phyloP scores from a whole-genome alignment of 2,329 filamentous ascomycete species.

The Thelonectria discophora region DNA sequence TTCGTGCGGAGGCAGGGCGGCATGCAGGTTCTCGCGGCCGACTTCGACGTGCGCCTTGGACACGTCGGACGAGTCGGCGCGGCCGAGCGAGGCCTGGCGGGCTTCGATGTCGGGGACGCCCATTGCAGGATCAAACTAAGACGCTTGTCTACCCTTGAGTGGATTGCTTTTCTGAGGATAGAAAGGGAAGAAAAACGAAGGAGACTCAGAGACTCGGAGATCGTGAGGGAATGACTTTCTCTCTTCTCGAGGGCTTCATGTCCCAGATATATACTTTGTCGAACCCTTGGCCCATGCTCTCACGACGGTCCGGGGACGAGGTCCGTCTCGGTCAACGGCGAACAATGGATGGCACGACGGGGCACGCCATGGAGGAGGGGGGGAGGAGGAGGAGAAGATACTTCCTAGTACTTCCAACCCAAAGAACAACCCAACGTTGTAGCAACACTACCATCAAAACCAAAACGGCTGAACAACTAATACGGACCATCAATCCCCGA shows the following conservation, averaged over 20 bases:
- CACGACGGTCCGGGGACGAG: conserved; percentile 31
- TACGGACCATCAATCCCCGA: not conserved
- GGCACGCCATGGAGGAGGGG: conserved; percentile 39
- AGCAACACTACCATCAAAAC: not conserved
- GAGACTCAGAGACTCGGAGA: not conserved
- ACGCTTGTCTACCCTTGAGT: not conserved
- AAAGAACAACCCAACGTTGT: conserved; percentile 10
- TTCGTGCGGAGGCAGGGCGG: conserved; percentile 41
- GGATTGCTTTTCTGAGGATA: not conserved
- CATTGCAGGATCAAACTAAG: conserved; percentile 20
- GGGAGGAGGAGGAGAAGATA: conserved; percentile 25
- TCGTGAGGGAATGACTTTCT: conserved; percentile 14
- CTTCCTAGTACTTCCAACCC: conserved; percentile 9
- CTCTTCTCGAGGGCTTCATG: conserved; percentile 22
- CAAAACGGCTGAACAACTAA: not conserved
- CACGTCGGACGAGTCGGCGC: conserved; percentile 37
- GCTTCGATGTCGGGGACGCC: conserved; percentile 44
- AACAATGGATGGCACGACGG: conserved; percentile 34
- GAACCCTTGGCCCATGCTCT: conserved; percentile 9
- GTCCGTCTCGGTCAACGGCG: conserved; percentile 28
- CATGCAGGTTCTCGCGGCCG: conserved; percentile 51
- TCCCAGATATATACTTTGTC: conserved; percentile 37
- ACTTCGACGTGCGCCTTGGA: conserved; percentile 43
- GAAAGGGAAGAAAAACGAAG: not conserved
- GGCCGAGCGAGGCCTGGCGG: conserved; percentile 37